A percentile compares a stretch with the other conserved stretches of the same genome.
These are phyloP conservation scores for Leptographium galeiforme DNA, from an alignment of 2,329 filamentous ascomycete species.

Conservation along the genomic window DNA sequence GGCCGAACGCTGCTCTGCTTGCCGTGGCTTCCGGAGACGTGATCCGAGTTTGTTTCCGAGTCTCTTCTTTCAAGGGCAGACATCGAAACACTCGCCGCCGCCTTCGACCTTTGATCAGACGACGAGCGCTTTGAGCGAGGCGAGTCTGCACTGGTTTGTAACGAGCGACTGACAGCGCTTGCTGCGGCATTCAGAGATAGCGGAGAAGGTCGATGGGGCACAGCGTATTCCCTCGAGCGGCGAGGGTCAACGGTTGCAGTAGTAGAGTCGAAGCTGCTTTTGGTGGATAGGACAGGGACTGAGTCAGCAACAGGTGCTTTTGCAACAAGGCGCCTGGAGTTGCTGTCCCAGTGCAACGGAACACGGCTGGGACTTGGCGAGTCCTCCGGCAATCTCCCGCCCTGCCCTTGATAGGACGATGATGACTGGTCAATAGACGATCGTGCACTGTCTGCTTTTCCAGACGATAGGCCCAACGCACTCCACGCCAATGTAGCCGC, in stretches of 20 bases:
- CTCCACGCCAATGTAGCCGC: slow-evolving; percentile 53
- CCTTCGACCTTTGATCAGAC: slow-evolving; percentile 4
- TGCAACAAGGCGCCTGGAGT: slow-evolving; percentile 35
- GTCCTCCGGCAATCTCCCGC: slow-evolving; percentile 6
- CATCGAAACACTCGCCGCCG: background rate
- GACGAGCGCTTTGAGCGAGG: slow-evolving; percentile 1
- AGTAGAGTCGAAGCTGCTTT: slow-evolving; percentile 10
- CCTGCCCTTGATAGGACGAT: background rate
- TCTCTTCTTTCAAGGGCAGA: background rate
- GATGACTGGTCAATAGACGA: background rate
- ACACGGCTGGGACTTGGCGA: slow-evolving; percentile 17
- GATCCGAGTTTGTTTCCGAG: background rate
- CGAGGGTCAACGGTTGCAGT: slow-evolving; percentile 15
- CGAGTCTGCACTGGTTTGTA: slow-evolving; percentile 5
- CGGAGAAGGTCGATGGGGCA: slow-evolving; percentile 18
- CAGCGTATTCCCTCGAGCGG: slow-evolving; percentile 26
- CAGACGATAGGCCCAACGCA: slow-evolving; percentile 22
- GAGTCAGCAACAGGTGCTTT: slow-evolving; percentile 19
- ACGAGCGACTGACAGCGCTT: slow-evolving; percentile 27
- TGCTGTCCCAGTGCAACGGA: slow-evolving; percentile 37
- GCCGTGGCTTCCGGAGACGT: background rate
- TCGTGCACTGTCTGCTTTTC: slow-evolving; percentile 5
- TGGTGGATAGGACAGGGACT: slow-evolving; percentile 17
- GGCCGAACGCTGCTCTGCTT: background rate
- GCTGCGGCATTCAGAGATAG: slow-evolving; percentile 43